Evolutionary conservation across 192 early-diverging fungal genomes (phyloP), one percentile per base, ranked within the genome.

Genomic region (Entomortierella beljakovae): DNA sequence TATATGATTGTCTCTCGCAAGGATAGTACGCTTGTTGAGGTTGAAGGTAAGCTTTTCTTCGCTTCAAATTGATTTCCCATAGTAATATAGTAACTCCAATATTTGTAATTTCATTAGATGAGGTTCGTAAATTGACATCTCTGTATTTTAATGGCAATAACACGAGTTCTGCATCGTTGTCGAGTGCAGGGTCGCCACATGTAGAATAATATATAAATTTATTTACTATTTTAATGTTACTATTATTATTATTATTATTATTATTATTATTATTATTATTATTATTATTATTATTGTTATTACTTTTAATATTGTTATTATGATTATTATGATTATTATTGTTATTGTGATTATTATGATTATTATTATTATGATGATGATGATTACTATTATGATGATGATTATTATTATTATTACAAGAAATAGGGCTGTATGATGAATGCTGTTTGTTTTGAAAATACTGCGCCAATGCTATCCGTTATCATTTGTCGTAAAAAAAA

Each of bases 1-100:
- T 89, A 87, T 68, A 65, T 89, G 57, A 80, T 89, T 51, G 88
- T 84, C 0, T 82, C 86, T n/a, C 84, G 87, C 54, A 87, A 86
- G 64, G 88, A 89, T 43, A 77, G 75, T 29, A 73, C 86, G 2
- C 54, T 89, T 50, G 80, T 83, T 2, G 82, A 89, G 57, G 81
- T 87, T 3, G 86, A 89, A 83, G 88, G 88, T 87, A 83, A 7
- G 34, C 9, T n/a, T 6, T 9, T 26, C 37, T 40, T 40, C 13
- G 26, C 3, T 11, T 11, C 9, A 55, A 43, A 46, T 28, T 37
- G 33, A 8, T 35, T 33, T 37, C 4, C 34, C 38, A 13, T 38
- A n/a, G 33, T 7, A 55, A 11, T 31, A 31, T 11, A 31, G 25
- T 31, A 23, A 11, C 31, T 34, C 22, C 48, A 48, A 29, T 66